These are phyloP conservation scores for Gaeumannomyces sp. DNA, from an alignment of 2,329 filamentous ascomycete genomes.

Conservation along the genomic window DNA sequence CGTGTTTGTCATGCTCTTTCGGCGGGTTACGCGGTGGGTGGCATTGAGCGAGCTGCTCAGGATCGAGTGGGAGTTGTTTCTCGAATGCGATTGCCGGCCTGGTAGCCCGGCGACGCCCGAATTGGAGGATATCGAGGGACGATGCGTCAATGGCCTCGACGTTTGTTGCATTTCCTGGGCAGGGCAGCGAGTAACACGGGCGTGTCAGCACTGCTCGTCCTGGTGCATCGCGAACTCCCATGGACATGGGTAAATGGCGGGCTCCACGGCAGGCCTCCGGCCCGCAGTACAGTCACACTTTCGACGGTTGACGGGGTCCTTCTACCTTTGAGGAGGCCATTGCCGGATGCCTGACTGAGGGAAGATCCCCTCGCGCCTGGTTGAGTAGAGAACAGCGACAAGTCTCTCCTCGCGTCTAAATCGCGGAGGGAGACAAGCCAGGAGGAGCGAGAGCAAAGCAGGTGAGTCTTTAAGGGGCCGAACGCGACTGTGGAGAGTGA, in stretches of 20 bases:
- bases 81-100: constrained; percentile 58
- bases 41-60: constrained; percentile 71
- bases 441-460: constrained; percentile 20
- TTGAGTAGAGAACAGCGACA: constrained; percentile 15
- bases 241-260: not conserved
- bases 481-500: constrained; percentile 15
- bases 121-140: constrained; percentile 52
- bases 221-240: constrained; percentile 1
- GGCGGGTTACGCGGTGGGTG: constrained; percentile 79
- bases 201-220: constrained; percentile 32
- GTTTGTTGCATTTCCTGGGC: constrained; percentile 57
- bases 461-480: constrained; percentile 5
- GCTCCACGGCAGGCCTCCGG: not conserved
- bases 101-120: constrained; percentile 52
- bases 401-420: constrained; percentile 9
- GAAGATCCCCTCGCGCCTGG: constrained; percentile 21
- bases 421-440: constrained; percentile 5
- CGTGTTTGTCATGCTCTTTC: constrained; percentile 85
- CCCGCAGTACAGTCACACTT: not conserved
- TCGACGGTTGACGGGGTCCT: constrained; percentile 13
- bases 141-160: constrained; percentile 61
- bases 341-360: constrained; percentile 29
- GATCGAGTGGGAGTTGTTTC: constrained; percentile 76
- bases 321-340: constrained; percentile 60
- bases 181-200: constrained; percentile 15